A percentile compares a stretch with the other conserved stretches of the same genome.
These are phyloP conservation scores for Allium cepa DNA, from an alignment of 106 monocot genomes.

Conservation along the genomic window DNA sequence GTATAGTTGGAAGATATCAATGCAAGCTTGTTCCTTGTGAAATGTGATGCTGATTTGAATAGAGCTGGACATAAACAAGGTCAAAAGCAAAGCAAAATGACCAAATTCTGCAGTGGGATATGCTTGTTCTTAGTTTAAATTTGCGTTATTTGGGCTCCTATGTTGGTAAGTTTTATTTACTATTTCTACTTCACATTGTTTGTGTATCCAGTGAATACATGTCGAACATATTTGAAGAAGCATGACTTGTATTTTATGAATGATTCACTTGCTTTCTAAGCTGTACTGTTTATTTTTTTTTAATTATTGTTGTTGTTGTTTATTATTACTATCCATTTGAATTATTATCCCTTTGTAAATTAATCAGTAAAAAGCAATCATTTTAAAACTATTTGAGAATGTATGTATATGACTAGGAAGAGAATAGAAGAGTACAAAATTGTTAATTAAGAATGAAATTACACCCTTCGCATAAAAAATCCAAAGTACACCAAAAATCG, in stretches of 20 bases:
- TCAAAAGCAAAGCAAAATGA: conserved; percentile 82
- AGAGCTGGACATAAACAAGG: conserved; percentile 72
- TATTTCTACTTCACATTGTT: too few species aligned
- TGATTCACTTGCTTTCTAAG: too few species aligned
- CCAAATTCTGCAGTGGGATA: conserved; percentile 93
- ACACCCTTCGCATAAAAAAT: too few species aligned
- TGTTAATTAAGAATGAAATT: too few species aligned
- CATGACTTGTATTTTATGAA: too few species aligned
- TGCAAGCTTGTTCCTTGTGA: conserved; percentile 94
- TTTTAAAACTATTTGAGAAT: neutral
- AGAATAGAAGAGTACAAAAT: neutral
- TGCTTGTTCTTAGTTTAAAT: conserved; percentile 87
- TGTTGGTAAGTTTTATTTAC: conserved; percentile 57
- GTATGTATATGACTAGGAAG: neutral
- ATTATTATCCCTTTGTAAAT: too few species aligned
- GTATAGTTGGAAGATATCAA: conserved; percentile 89
- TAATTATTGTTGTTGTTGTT: too few species aligned
- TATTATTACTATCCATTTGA: too few species aligned
- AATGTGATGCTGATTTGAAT: conserved; percentile 89
- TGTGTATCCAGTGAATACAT: too few species aligned
- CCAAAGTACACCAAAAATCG: too few species aligned
- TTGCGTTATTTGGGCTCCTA: conserved; percentile 99
- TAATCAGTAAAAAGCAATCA: neutral
- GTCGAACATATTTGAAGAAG: too few species aligned
- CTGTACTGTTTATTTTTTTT: too few species aligned